phyloP scores from a whole-genome alignment of 2,329 filamentous ascomycete genomes.

The Penicillium sclerotiorum region DNA sequence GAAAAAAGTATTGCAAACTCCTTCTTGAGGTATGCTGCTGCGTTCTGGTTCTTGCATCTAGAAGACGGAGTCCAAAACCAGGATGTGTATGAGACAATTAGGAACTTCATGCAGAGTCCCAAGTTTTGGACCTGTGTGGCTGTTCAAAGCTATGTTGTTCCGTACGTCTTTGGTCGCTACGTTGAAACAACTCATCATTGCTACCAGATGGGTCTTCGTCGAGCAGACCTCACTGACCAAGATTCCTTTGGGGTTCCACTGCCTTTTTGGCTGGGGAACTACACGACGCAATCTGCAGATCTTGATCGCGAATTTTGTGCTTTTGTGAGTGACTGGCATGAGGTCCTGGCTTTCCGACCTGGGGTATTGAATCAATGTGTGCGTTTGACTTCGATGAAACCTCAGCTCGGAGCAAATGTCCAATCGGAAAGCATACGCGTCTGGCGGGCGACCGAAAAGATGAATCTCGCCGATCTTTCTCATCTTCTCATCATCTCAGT shows the following conservation, averaged over 20 bases:
- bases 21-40: conserved; percentile 5
- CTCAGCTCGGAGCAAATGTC: neutral
- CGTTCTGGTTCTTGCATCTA: conserved; percentile 6
- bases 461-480: neutral
- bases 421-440: neutral
- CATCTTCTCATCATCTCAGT: neutral
- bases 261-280: neutral
- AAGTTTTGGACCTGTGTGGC: neutral
- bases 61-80: neutral
- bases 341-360: conserved; percentile 2
- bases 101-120: neutral
- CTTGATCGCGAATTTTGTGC: neutral
- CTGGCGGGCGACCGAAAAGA: neutral
- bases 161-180: neutral
- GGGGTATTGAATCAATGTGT: neutral
- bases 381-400: neutral
- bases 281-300: neutral
- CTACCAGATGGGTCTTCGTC: neutral
- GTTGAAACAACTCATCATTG: neutral
- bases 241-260: neutral
- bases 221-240: neutral
- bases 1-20: neutral
- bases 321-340: conserved; percentile 7
- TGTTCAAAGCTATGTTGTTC: neutral
- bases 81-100: neutral